Evolutionary conservation across 768 basidiomycete species (phyloP), one percentile per base, ranked within the genome.

Genomic region (Lactarius sanguifluus): DNA sequence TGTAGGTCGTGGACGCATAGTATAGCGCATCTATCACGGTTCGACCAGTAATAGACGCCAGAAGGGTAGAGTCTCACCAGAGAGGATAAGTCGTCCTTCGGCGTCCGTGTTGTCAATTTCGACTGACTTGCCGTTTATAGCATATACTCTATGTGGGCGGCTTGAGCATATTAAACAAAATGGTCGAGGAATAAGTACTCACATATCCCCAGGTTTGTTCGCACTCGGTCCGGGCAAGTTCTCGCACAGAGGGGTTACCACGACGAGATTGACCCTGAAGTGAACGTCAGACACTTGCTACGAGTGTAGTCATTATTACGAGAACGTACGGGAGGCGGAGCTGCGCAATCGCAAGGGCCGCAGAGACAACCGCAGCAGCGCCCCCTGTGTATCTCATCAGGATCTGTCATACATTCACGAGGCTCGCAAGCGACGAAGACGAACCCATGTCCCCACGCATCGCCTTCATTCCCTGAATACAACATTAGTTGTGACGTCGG

Each of bases 51-150:
- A 25, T 13, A 50, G 47, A 40, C 52, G 15, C 36, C 38, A 10
- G 55, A 36, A 32, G 10, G 7, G 38, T 41, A 8, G n/a, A 20
- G 13, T 71, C 81, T 54, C 63, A 88, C 87, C 88, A 57, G 92
- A 83, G 57, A 94, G 84, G 36, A 93, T 79, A 52, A 94, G 78
- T 15, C 91, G 86, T 13, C 90, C 91, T 72, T 92, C 91, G 7
- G 91, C 91, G 73, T 92, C 93, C 0, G 92, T 94, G 74, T 93
- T 93, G 76, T 94, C 91, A 34, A 94, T 83, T 73, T 94, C 91
- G 20, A 94, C 82, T 0, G 89, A 86, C 76, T 93, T 94, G 43
- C 93, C 91, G 70, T 93, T 93, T 89, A 93, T 93, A 6, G 91
- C 89, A 68, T 90, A 90, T 70, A 94, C 71, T 52, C 90, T 92